Conservation (phyloP, 371 early-diverging fungal species). For the Lichtheimia ornata region DNA sequence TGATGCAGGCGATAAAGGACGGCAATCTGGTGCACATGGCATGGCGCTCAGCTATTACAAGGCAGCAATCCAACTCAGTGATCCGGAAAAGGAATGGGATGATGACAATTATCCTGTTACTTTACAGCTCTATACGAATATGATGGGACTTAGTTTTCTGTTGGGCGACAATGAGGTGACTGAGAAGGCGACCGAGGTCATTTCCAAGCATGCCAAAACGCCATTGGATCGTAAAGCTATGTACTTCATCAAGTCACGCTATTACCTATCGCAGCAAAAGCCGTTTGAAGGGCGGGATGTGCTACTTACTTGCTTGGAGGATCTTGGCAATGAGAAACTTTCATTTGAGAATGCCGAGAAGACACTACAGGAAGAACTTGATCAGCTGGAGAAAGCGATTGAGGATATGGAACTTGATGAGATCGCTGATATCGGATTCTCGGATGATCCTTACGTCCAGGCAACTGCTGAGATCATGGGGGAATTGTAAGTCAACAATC, state of each 20-base stretch:
- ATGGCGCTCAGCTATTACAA: slow-evolving; percentile 38
- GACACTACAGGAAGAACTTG: slow-evolving; percentile 21
- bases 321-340: slow-evolving; percentile 27
- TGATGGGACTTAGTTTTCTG: slow-evolving; percentile 35
- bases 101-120: slow-evolving; percentile 20
- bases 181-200: slow-evolving; percentile 18
- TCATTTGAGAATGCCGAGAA: slow-evolving; percentile 7
- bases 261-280: slow-evolving; percentile 35
- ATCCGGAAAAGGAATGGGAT: slow-evolving; percentile 21
- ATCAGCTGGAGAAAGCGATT: slow-evolving; percentile 13
- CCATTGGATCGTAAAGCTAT: slow-evolving; percentile 39
- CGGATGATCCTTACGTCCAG: slow-evolving; percentile 26
- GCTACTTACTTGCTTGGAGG: slow-evolving; percentile 27
- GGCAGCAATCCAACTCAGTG: slow-evolving; percentile 30
- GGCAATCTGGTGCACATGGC: slow-evolving; percentile 42
- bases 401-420: slow-evolving; percentile 20
- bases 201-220: slow-evolving; percentile 30
- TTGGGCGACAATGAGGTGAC: slow-evolving; percentile 37
- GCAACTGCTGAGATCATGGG: slow-evolving; percentile 36
- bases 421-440: slow-evolving; percentile 16
- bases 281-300: slow-evolving; percentile 29
- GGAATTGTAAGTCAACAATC: slow-evolving; percentile 31
- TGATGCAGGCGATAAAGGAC: slow-evolving; percentile 38
- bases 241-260: slow-evolving; percentile 36
- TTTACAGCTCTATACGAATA: slow-evolving; percentile 33